Evolutionary conservation across 1,284 basidiomycete genomes (phyloP).

Genomic region (Irpex lacteus): DNA sequence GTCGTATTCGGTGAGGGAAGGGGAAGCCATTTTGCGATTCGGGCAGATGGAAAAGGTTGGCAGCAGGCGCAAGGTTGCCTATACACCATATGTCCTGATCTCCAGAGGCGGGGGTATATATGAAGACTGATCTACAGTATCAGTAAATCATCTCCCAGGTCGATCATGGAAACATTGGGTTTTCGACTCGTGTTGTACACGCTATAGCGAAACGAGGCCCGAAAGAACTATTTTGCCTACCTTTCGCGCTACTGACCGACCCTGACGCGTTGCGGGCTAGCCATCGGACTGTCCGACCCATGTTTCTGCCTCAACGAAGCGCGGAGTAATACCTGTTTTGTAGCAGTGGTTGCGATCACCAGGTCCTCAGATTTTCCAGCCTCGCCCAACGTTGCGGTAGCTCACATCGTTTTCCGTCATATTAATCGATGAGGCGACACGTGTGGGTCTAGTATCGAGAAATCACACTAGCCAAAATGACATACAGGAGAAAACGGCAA

Average conservation of each 20-base stretch:
- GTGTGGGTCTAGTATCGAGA: background rate
- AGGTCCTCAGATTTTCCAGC: background rate
- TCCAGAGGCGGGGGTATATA: background rate
- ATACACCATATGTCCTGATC: background rate
- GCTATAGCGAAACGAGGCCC: background rate
- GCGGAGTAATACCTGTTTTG: background rate
- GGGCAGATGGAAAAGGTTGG: background rate
- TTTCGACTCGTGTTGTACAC: background rate
- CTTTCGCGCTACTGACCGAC: background rate
- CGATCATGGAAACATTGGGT: background rate
- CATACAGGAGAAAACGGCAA: background rate
- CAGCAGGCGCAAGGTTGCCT: background rate
- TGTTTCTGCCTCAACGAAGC: background rate
- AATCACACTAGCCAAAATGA: background rate
- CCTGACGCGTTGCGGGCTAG: background rate
- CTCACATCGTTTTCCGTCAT: background rate
- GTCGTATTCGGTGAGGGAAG: conserved; percentile 32
- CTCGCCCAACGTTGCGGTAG: background rate
- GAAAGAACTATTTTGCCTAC: background rate
- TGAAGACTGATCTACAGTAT: background rate
- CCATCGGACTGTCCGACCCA: background rate
- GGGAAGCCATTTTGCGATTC: conserved; percentile 7
- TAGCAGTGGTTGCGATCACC: background rate
- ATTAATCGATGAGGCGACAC: background rate
- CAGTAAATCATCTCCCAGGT: background rate